Base-by-base conservation (phyloP, 306 rosid species). In the Pyrus betulifolia region DNA sequence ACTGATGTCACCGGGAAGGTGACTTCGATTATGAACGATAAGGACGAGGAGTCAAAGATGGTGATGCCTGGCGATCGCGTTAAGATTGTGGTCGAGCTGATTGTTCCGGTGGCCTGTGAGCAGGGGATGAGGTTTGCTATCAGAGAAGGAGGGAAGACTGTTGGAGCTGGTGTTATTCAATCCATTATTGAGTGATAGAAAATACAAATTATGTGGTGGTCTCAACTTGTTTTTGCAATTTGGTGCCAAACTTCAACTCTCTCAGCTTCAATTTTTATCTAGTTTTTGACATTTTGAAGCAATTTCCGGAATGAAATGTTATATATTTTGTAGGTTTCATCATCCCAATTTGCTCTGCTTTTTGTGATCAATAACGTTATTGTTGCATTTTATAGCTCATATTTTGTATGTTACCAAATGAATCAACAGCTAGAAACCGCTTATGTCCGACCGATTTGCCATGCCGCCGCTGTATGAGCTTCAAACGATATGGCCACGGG, bases 41-140 rank as follows among this genome's bases (percentile, higher is more conserved):
- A 89, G 89, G 96, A 90, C 77, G 97, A 92, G 80, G 97, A 90
- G 84, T 92, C 97, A 0, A 92, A 92, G 90, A 92, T 92, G 97
- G 97, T 92, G 18, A 92, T 92, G 97, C 97, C 97, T 0, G 97
- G 97, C 6, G 97, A 92, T 70, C 85, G 97, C 22, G 97, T 92
- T 45, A 89, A 92, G 90, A 88, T 92, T 88, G 82, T 86, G 44
- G 97, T 92, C 4, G 96, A 92, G 75, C 87, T 92, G 70, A 92
- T 92, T n/a, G 80, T 88, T 38, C 97, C 97, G 1, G 97, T 91
- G 19, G 97, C 97, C 33, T 91, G 97, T 79, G 97, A 92, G 81
- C 91, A 87, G 60, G 97, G 97, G 54, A 92, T 92, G 97, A 90
- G 97, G 90, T 92, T 92, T 78, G 97, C 97, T 31, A 92, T 92